phyloP scores from a whole-genome alignment of 2,329 filamentous ascomycete species.

The Penicillium digitatum region DNA sequence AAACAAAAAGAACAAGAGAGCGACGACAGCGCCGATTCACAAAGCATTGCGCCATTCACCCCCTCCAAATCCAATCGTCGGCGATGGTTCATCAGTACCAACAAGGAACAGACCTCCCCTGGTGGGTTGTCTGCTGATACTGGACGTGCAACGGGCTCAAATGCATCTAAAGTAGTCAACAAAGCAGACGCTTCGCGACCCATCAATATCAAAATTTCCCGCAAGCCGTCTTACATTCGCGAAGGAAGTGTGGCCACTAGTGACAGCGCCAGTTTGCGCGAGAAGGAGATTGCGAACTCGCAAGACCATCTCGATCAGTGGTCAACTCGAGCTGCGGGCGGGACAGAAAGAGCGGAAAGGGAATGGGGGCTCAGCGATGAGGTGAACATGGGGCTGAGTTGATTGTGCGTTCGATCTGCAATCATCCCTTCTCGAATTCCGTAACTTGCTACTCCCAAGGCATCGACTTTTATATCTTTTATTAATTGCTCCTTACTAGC shows the following conservation, averaged over 20 bases:
- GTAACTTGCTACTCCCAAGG: not conserved
- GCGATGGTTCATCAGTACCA: slow-evolving; percentile 38
- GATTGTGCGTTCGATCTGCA: slow-evolving; percentile 17
- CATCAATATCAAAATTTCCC: slow-evolving; percentile 30
- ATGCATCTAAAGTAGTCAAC: not conserved
- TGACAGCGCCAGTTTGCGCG: slow-evolving; percentile 34
- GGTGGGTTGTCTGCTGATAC: slow-evolving; percentile 18
- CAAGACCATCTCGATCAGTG: slow-evolving; percentile 51
- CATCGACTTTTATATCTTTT: not conserved
- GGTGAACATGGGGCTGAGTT: slow-evolving; percentile 77
- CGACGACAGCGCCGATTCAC: slow-evolving; percentile 26
- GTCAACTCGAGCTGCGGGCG: slow-evolving; percentile 53
- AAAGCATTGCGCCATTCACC: slow-evolving; percentile 28
- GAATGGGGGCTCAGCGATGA: slow-evolving; percentile 81
- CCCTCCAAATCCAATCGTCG: slow-evolving; percentile 32
- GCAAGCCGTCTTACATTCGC: slow-evolving; percentile 25
- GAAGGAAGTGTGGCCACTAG: slow-evolving; percentile 28
- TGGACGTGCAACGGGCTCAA: slow-evolving; percentile 18
- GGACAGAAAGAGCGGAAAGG: slow-evolving; percentile 48
- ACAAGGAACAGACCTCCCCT: slow-evolving; percentile 26
- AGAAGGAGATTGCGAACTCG: slow-evolving; percentile 38
- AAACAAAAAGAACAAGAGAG: slow-evolving; percentile 19
- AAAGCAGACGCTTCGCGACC: slow-evolving; percentile 24
- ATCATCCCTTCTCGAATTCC: not conserved
- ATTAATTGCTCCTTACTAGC: not conserved